Evolutionary conservation across 352 stramenopile genomes (phyloP), one percentile per base, ranked within the genome.

Genomic region (Globisporangium iwayamae): DNA sequence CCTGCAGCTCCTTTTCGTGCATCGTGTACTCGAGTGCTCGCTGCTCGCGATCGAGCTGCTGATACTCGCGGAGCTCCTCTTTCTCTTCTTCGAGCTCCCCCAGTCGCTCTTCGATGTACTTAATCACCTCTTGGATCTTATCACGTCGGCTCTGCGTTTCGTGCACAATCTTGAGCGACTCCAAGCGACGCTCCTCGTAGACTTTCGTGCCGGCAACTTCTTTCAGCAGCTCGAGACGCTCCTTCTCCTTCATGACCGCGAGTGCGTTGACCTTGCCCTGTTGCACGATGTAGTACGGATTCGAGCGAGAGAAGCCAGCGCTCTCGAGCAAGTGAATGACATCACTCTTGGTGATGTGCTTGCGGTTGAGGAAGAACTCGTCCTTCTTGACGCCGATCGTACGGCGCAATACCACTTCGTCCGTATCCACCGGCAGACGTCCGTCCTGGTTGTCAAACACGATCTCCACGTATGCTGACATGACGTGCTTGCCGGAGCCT

Each of bases 201-300:
- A 99, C 96, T 68, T 97, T 98, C 0, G 97, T 99, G 43, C 97
- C 97, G 1, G 97, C 97, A 0, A 99, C 96, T 77, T 99, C 94
- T 76, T 99, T 99, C 4, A 99, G 83, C 54, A 99, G 76, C 60
- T 98, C 89, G 5, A 99, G 77, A 38, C 98, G 85, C 70, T 99
- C 96, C 3, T 74, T 72, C 76, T 99, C 98, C n/a, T 93, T 96
- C 98, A 99, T 99, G 36, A 98, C 85, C 36, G 96, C 98, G 20
- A 99, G 73, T 10, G 93, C 91, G 66, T 99, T 98, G 22, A 99
- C 97, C 67, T 99, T 99, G 34, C 98, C 98, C 78, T 99, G 98
- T 74, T 99, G 96, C 47, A 99, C 98, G 67, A 99, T 99, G 72
- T 99, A 99, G 79, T 99, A 99, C n/a, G 98, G 98, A 76, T 99